Conservation (phyloP, 768 basidiomycete genomes). For the Lenzites betulinus region DNA sequence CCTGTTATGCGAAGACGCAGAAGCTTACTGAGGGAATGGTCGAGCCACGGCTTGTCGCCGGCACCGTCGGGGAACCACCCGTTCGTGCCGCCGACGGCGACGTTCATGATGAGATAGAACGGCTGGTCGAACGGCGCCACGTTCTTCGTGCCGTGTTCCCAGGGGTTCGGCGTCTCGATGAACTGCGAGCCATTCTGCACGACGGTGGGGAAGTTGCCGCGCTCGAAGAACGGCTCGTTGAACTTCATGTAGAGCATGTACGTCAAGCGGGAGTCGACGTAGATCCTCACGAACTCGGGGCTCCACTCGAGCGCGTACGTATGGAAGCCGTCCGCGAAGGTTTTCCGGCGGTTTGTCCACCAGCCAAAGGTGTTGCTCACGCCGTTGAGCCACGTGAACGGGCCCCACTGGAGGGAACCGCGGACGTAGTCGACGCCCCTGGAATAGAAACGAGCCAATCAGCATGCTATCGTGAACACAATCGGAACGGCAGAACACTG, state of each 20-base stretch:
- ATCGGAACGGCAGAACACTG: not conserved
- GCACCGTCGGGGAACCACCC: slow-evolving; percentile 91
- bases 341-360: slow-evolving; percentile 65
- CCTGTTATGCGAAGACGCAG: not conserved
- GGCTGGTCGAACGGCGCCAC: slow-evolving; percentile 84
- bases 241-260: slow-evolving; percentile 72
- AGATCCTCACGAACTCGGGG: slow-evolving; percentile 77
- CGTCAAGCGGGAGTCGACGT: slow-evolving; percentile 80
- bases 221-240: slow-evolving; percentile 75
- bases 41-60: slow-evolving; percentile 80
- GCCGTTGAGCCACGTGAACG: slow-evolving; percentile 42
- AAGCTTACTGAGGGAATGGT: slow-evolving; percentile 51
- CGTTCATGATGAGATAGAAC: slow-evolving; percentile 84
- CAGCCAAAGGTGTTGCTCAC: slow-evolving; percentile 74
- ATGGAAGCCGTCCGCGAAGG: slow-evolving; percentile 74
- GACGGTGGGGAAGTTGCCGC: slow-evolving; percentile 69
- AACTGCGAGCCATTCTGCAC: slow-evolving; percentile 62
- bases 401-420: slow-evolving; percentile 53
- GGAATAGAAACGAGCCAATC: slow-evolving; percentile 8
- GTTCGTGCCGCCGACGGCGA: slow-evolving; percentile 86
- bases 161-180: slow-evolving; percentile 70
- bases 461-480: slow-evolving; percentile 4
- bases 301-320: slow-evolving; percentile 87
- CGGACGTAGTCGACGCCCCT: slow-evolving; percentile 46
- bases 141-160: slow-evolving; percentile 64